phyloP scores from a whole-genome alignment of 2,329 filamentous ascomycete species.

The Dryadomyces quercus-mongolicae region DNA sequence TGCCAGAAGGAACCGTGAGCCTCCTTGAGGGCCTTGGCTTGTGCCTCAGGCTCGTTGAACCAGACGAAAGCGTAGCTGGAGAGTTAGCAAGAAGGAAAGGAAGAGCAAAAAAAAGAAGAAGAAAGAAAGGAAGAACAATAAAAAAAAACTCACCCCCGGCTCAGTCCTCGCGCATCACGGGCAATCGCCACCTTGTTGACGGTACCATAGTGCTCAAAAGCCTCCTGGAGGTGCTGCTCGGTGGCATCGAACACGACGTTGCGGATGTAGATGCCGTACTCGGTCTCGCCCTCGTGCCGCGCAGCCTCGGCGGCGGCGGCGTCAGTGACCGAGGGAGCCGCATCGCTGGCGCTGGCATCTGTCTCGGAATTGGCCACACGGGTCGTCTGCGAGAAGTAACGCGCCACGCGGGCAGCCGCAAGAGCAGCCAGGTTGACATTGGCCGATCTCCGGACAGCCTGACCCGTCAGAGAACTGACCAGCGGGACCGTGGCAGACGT shows the following conservation, averaged over 20 bases:
- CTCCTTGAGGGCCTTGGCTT: conserved; percentile 15
- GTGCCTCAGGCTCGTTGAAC: conserved; percentile 14
- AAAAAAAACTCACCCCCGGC: conserved; percentile 19
- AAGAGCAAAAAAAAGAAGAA: not conserved
- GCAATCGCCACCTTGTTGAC: conserved; percentile 15
- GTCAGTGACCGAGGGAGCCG: not conserved
- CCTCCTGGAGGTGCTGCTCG: conserved; percentile 20
- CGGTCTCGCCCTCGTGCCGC: conserved; percentile 9
- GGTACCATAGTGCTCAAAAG: conserved; percentile 21
- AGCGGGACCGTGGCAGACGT: conserved; percentile 6
- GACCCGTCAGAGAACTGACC: conserved; percentile 12
- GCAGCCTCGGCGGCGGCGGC: not conserved
- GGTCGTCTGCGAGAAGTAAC: conserved; percentile 20
- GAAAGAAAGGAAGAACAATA: not conserved
- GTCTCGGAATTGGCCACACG: conserved; percentile 10
- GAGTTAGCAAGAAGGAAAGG: not conserved
- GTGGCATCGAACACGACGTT: conserved; percentile 24
- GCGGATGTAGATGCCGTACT: conserved; percentile 18
- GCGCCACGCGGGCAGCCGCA: conserved; percentile 10
- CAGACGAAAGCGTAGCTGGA: conserved; percentile 22
- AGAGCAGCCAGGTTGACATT: conserved; percentile 6
- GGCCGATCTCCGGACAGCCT: conserved; percentile 9
- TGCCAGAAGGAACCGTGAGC: conserved; percentile 25
- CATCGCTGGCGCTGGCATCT: not conserved
- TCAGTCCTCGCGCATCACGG: conserved; percentile 22